Base-by-base conservation (phyloP, 2,329 filamentous ascomycete genomes). In the Trichoderma simmonsii region DNA sequence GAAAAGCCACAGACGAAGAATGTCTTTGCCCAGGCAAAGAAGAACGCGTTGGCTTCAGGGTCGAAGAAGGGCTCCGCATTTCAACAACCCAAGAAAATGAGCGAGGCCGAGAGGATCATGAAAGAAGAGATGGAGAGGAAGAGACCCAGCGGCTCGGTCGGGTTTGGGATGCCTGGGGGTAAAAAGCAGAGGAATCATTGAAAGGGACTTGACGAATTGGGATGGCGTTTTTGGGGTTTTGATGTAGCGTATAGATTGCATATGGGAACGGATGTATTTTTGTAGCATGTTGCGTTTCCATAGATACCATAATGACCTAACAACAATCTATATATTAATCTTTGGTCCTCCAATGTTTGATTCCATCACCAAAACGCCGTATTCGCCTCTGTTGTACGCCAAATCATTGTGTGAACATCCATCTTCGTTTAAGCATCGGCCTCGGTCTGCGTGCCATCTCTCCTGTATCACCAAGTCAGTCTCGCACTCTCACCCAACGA, bases 31-130 rank as follows among this genome's bases (percentile, higher is more conserved):
- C 83, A 84, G 30, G 84, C 85, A 7, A 88, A 87, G 78, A 95
- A 94, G 83, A 95, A 95, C 74, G 90, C 91, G 0, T 83, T 93
- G 2, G 79, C 81, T 0, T 82, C 83, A 0, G 86, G 88, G 1
- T 83, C 86, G 3, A 93, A 93, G 81, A 93, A 93, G 79, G 74
- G 80, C 1, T 77, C 83, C 36, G 86, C 85, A 12, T 82, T 88
- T 4, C 89, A 89, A 73, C 87, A 87, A 70, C 90, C 90, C 2
- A 94, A 93, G 85, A 96, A 93, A 77, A 95, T 97, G 88, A 95
- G 92, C 77, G 93, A 97, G 79, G 92, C 91, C 3, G 94, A 95
- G 82, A 88, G 92, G 68, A 97, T 96, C 77, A 97, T 97, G 94
- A 93, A 92, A 81, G 91, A 93, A 76, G 92, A 95, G 78, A 86